Percentiles rank a stretch among this genome's conserved stretches.
Conservation (phyloP, 257 asterid genomes). For the Cruciata laevipes region DNA sequence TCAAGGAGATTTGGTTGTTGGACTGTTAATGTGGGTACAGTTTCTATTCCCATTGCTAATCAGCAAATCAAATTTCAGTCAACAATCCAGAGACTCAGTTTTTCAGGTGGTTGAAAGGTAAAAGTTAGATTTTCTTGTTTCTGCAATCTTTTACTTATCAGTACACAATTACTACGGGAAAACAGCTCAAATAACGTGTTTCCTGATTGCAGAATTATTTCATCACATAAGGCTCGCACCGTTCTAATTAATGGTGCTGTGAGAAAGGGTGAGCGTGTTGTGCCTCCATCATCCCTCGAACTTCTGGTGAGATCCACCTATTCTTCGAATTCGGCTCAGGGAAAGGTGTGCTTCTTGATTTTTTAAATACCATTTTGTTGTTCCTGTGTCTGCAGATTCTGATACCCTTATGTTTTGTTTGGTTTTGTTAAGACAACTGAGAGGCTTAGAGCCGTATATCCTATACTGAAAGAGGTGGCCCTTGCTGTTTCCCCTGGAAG, state of each 20-base stretch:
- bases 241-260: constrained; percentile 22
- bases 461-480: constrained; percentile 28
- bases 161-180: not conserved
- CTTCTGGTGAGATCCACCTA: constrained; percentile 14
- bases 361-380: not conserved
- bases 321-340: constrained; percentile 16
- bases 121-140: not conserved
- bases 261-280: constrained; percentile 23
- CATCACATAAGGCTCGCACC: constrained; percentile 16
- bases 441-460: constrained; percentile 26
- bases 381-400: not conserved
- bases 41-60: constrained; percentile 26
- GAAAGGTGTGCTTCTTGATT: constrained; percentile 11
- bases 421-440: constrained; percentile 21
- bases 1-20: constrained; percentile 33
- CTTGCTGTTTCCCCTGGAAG: constrained; percentile 30
- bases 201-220: constrained; percentile 14
- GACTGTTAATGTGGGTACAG: constrained; percentile 24
- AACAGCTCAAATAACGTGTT: not conserved
- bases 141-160: not conserved
- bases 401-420: not conserved
- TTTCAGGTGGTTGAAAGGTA: constrained; percentile 36
- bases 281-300: constrained; percentile 22
- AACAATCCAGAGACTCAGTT: constrained; percentile 26
- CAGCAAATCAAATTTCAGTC: constrained; percentile 18